Base-by-base conservation (phyloP, 1,284 basidiomycete genomes). In the Austroboletus rostrupii region DNA sequence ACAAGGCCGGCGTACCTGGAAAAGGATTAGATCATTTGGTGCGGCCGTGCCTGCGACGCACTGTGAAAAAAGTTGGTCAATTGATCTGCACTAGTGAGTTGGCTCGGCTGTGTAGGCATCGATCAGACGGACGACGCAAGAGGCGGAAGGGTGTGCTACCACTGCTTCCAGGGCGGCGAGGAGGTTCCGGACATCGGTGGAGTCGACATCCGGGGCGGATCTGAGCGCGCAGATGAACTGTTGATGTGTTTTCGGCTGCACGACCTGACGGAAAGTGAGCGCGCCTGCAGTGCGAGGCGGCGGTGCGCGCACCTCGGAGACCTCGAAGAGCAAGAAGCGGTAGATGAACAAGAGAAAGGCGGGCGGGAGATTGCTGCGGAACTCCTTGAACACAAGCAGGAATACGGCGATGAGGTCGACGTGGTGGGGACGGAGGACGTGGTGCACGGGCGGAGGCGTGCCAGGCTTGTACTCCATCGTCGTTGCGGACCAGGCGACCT, bases 381-480 rank as follows among this genome's bases (percentile, higher is more conserved):
- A 73, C 51, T 82, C 79, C 57, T 79, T 80, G 64, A 83, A 85
- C 2, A 77, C 68, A 12, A 83, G 69, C 51, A 80, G 69, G 35
- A 89, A 71, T 33, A 89, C 70, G 36, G 77, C 76, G 28, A 90
- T 69, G 14, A 90, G 68, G 44, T 76, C 76, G 40, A 91, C 70
- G 62, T 91, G 88, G 59, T 91, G 88, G 3, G 88, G 86, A 49
- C 80, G 75, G 29, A 87, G 72, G 46, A 79, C 72, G 65, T 86
- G 81, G 47, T 79, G 76, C 7, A 77, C 76, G 1, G 82, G 79
- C 3, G 81, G 81, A 47, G 77, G 77, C 17, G 68, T 68, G 7
- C 62, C 62, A 4, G 57, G 61, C 47, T 42, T 55, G 53, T 66
- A 52, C 13, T 65, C 61, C 67, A 68, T 69, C 28, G 17, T 48